Evolutionary conservation across 1,284 basidiomycete species (phyloP).

Genomic region (Bondarzewia mesenterica): DNA sequence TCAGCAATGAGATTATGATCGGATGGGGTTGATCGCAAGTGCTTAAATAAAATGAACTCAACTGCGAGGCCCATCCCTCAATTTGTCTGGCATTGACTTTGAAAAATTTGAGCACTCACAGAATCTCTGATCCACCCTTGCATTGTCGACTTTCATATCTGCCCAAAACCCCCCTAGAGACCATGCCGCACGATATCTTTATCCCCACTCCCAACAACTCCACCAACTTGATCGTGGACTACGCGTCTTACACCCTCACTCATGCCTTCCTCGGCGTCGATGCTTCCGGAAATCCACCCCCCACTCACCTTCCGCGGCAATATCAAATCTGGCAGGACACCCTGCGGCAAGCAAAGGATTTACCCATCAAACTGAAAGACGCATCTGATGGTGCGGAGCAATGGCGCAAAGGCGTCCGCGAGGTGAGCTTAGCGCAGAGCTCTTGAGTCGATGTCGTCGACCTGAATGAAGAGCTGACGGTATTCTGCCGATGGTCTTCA

Average conservation of each 20-base stretch:
- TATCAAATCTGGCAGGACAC: conserved; percentile 36
- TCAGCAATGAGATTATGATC: no score
- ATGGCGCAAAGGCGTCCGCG: conserved; percentile 33
- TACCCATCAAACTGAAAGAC: conserved; percentile 19
- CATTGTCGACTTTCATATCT: no score
- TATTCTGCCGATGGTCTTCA: background rate
- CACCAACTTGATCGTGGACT: background rate
- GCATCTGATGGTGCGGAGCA: conserved; percentile 11
- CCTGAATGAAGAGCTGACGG: background rate
- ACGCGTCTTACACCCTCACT: conserved; percentile 7
- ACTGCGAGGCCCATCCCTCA: no score
- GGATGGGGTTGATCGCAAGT: no score
- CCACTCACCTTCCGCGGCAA: conserved; percentile 25
- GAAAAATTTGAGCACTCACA: no score
- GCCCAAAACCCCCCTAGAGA: no score
- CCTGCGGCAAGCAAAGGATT: conserved; percentile 20
- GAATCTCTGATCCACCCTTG: no score
- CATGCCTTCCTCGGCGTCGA: conserved; percentile 34
- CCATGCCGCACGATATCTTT: background rate
- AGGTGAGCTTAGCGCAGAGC: conserved; percentile 12
- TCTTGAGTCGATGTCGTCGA: background rate
- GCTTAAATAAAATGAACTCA: no score
- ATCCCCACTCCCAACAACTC: conserved; percentile 17
- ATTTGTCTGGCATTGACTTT: no score
- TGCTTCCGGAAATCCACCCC: conserved; percentile 32